A percentile compares a stretch with the other conserved stretches of the same genome.
Evolutionary conservation across 495 filamentous ascomycete species (phyloP).

Genomic region (Neurospora sp.): DNA sequence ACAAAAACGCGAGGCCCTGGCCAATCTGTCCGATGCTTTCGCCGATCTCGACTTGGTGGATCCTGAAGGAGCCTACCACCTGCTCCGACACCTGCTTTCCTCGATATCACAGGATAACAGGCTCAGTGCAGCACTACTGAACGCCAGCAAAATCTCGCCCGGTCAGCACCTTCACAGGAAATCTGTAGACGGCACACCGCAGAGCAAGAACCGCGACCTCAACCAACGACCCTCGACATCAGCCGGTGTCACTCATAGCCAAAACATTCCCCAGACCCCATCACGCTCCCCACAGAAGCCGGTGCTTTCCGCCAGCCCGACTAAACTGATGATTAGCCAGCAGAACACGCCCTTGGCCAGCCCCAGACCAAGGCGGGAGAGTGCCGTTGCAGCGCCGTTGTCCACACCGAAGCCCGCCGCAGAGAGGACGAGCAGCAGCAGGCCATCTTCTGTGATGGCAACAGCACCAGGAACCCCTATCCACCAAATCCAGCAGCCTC

Average conservation of each 20-base stretch:
- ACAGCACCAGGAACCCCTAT: not conserved
- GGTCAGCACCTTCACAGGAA: constrained; percentile 6
- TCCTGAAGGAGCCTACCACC: constrained; percentile 80
- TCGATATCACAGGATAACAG: constrained; percentile 31
- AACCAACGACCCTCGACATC: not conserved
- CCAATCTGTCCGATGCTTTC: constrained; percentile 72
- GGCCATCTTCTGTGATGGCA: not conserved
- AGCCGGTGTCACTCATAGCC: not conserved
- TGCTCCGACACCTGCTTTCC: constrained; percentile 58
- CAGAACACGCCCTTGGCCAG: constrained; percentile 79
- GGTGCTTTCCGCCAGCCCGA: constrained; percentile 21
- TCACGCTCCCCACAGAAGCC: not conserved
- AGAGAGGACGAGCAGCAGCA: not conserved
- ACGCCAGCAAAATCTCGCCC: constrained; percentile 2
- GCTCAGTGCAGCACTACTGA: constrained; percentile 28
- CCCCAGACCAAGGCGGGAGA: constrained; percentile 60
- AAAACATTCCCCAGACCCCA: not conserved
- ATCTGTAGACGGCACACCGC: constrained; percentile 23
- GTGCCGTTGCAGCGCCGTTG: constrained; percentile 23
- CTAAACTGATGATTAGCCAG: constrained; percentile 64
- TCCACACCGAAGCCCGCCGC: not conserved
- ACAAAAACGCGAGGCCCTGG: constrained; percentile 70
- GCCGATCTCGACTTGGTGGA: constrained; percentile 75
- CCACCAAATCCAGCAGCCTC: not conserved
- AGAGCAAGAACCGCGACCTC: constrained; percentile 17